Base-by-base conservation (phyloP, 2,329 filamentous ascomycete genomes). In the Arthroderma uncinatum region DNA sequence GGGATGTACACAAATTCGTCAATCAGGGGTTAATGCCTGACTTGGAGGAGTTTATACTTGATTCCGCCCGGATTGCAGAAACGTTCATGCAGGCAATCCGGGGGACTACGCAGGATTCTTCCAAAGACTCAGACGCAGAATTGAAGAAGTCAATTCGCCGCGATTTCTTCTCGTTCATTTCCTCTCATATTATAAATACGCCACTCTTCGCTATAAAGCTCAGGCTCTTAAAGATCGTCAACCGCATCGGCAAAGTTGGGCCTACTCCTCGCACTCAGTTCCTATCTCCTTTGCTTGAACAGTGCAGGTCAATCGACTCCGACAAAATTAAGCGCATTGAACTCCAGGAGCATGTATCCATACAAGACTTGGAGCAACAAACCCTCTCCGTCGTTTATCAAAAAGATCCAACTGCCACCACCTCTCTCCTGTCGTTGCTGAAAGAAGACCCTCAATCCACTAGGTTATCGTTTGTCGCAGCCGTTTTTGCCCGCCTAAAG, bases 11-110 rank as follows among this genome's bases (percentile, higher is more conserved):
- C 44, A 83, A 81, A 58, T 71, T 94, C 19, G 66, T 93, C 0
- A 78, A 82, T 19, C 76, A 81, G 19, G 77, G 86, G 37, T 72
- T 96, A n/a, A 70, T 89, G 19, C 88, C 88, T 0, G 81, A 80
- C 1, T 73, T 95, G 8, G 91, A 96, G 70, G 93, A 96, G 70
- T 94, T 86, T 65, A 79, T 92, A 2, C 81, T 96, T 62, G 90
- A 97, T 66, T 75, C 82, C 2, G 81, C 79, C 28, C 84, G 93
- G 60, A 78, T 95, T 47, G 74, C 79, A 25, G 80, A 81, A 19
- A 79, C 84, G 1, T 69, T 95, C 4, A 78, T 81, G 59, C 78
- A 76, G 33, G 72, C 78, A 0, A 68, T 93, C 9, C 82, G 84
- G 62, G 80, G 81, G 55, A 48, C 55, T 33, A 64, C 69, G 21